phyloP scores from a whole-genome alignment of 768 basidiomycete species.

The Termitomyces heimii region DNA sequence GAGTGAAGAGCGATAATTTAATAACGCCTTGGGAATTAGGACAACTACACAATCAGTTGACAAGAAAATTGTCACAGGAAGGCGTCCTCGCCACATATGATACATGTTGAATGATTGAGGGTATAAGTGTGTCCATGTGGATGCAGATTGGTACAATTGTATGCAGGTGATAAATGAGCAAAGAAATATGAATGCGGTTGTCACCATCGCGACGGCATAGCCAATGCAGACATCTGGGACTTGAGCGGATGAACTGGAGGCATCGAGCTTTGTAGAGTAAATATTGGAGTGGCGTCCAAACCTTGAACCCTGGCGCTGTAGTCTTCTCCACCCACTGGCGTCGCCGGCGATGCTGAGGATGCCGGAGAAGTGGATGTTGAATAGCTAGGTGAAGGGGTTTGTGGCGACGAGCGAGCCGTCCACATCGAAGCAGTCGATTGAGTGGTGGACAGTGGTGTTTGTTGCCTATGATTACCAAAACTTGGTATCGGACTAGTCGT shows the following conservation, averaged over 20 bases:
- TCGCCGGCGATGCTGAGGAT: slow-evolving; percentile 56
- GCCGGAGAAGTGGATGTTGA: slow-evolving; percentile 53
- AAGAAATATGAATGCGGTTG: slow-evolving; percentile 18
- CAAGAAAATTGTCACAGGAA: slow-evolving; percentile 2
- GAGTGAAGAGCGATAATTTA: slow-evolving; percentile 3
- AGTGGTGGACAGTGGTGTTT: slow-evolving; percentile 19
- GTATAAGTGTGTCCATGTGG: slow-evolving; percentile 13
- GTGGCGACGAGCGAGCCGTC: slow-evolving; percentile 34
- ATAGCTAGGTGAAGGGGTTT: slow-evolving; percentile 50
- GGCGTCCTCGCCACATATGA: slow-evolving; percentile 4
- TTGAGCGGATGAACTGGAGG: slow-evolving; percentile 41
- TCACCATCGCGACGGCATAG: slow-evolving; percentile 59
- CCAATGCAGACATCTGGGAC: slow-evolving; percentile 59
- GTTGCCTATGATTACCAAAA: slow-evolving; percentile 33
- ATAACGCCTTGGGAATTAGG: slow-evolving; percentile 1
- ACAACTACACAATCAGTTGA: not conserved
- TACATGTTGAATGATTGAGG: slow-evolving; percentile 2
- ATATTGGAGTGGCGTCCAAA: slow-evolving; percentile 32
- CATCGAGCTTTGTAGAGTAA: slow-evolving; percentile 27
- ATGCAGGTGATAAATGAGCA: slow-evolving; percentile 13
- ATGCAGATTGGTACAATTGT: slow-evolving; percentile 10
- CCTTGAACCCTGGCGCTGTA: slow-evolving; percentile 43
- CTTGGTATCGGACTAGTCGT: slow-evolving; percentile 44
- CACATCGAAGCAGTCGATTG: slow-evolving; percentile 26
- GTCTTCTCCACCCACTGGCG: slow-evolving; percentile 49